Evolutionary conservation across 306 rosid genomes (phyloP), one percentile per base, ranked within the genome.

Genomic region (Boehmeria nivea): DNA sequence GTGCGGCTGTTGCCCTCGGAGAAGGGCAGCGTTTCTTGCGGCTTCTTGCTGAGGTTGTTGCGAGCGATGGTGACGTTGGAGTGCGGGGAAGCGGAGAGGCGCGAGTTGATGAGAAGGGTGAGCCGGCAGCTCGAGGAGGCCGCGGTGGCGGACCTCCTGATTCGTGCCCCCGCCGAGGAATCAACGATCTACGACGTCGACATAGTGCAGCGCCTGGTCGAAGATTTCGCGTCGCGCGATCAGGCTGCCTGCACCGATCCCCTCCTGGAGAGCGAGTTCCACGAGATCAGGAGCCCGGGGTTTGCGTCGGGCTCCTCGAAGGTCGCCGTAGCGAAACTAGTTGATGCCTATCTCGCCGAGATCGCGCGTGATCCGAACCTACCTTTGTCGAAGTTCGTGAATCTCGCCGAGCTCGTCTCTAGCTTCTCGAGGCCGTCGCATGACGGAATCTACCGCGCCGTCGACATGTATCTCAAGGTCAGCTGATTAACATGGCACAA

Each of bases 391-490:
- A 82, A 73, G 61, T 91, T 91, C 63, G 72, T 78, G 36, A 39
- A 12, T 54, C 80, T 87, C 59, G 93, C 95, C 7, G 87, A 87
- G 57, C 63, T 78, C 63, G 84, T 82, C 21, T 82, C 87, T 34
- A 60, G 78, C 81, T 82, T 78, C 76, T 73, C 96, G 18, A 71
- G 88, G 62, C 64, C 81, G 45, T 76, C 83, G 55, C 98, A 91
- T 57, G 95, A 91, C 58, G 87, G 95, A 42, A 62, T 91, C 49
- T 91, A 91, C 75, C 96, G 96, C 4, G 87, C 96, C 57, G 81
- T 90, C 42, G 96, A 84, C 84, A 80, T 75, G 83, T 91, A 76
- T 64, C 69, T 91, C 45, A 90, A 84, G 97, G 97, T 83, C 54
- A 61, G 71, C 6, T 26, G 28, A 18, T 33, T 8, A 18, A 17